These are phyloP conservation scores for Leccinum fuscescens DNA, from an alignment of 1,284 basidiomycete species.

Conservation along the genomic window DNA sequence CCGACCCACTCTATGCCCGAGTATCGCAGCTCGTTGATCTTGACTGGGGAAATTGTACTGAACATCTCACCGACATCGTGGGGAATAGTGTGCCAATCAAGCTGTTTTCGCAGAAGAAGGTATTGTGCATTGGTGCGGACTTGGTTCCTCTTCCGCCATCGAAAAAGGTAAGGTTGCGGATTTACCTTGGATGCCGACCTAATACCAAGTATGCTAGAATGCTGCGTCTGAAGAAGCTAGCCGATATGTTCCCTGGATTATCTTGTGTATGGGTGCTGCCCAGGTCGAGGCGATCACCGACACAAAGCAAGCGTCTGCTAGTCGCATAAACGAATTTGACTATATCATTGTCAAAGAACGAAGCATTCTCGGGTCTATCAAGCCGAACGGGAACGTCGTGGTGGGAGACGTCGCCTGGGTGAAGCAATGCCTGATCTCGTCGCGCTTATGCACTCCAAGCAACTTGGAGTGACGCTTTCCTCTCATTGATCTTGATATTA, in stretches of 20 bases:
- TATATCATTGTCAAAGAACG: constrained; percentile 65
- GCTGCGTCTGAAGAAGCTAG: constrained; percentile 27
- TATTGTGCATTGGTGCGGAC: constrained; percentile 57
- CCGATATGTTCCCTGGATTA: constrained; percentile 49
- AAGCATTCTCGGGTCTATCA: constrained; percentile 26
- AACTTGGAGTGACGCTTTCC: constrained; percentile 12
- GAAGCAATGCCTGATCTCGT: constrained; percentile 71
- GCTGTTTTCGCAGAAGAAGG: constrained; percentile 47
- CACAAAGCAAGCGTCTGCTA: constrained; percentile 35
- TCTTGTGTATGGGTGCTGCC: constrained; percentile 72
- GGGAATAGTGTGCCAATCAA: constrained; percentile 54
- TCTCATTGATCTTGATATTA: not conserved
- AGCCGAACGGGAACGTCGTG: constrained; percentile 31
- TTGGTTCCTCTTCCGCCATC: constrained; percentile 45
- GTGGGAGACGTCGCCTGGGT: constrained; percentile 68
- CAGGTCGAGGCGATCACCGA: constrained; percentile 57
- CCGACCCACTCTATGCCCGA: constrained; percentile 46
- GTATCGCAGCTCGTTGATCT: constrained; percentile 72
- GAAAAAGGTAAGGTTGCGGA: constrained; percentile 35
- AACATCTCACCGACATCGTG: constrained; percentile 57
- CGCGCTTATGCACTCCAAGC: constrained; percentile 21
- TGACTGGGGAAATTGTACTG: constrained; percentile 61
- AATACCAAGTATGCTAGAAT: constrained; percentile 16
- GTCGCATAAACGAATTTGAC: constrained; percentile 46
- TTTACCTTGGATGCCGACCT: not conserved